Evolutionary conservation across 331 rosid genomes (phyloP).

Genomic region (Rosa hybrid): DNA sequence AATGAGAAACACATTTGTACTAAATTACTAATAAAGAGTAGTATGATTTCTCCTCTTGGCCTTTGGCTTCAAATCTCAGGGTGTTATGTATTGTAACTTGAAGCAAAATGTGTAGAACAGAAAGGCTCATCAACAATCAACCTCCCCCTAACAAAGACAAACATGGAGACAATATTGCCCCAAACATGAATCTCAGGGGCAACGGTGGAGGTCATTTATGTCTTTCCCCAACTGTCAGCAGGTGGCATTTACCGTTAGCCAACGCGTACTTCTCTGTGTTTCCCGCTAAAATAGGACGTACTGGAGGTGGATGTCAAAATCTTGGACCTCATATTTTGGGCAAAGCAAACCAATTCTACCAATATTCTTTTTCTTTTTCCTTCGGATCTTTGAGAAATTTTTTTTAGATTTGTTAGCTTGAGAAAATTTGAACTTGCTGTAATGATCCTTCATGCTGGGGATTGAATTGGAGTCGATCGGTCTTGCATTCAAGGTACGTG

Average conservation of each 20-base stretch:
- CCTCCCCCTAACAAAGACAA: background rate
- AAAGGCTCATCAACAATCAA: background rate
- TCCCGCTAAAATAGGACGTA: constrained; percentile 33
- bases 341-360: constrained; percentile 4
- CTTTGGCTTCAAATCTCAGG: background rate
- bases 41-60: background rate
- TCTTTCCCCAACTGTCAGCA: background rate
- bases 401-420: background rate
- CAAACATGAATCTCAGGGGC: background rate
- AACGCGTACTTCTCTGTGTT: constrained; percentile 34
- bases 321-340: constrained; percentile 28
- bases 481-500: background rate
- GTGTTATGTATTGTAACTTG: background rate
- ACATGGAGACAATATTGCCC: background rate
- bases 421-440: background rate
- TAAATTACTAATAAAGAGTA: background rate
- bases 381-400: background rate
- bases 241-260: constrained; percentile 6
- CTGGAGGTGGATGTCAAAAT: constrained; percentile 17
- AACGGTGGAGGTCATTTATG: background rate
- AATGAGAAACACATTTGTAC: background rate
- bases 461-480: background rate
- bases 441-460: background rate
- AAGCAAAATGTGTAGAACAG: background rate
- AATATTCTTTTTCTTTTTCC: background rate